Evolutionary conservation across 1,284 basidiomycete species (phyloP).

Genomic region (Puccinia novopanici): DNA sequence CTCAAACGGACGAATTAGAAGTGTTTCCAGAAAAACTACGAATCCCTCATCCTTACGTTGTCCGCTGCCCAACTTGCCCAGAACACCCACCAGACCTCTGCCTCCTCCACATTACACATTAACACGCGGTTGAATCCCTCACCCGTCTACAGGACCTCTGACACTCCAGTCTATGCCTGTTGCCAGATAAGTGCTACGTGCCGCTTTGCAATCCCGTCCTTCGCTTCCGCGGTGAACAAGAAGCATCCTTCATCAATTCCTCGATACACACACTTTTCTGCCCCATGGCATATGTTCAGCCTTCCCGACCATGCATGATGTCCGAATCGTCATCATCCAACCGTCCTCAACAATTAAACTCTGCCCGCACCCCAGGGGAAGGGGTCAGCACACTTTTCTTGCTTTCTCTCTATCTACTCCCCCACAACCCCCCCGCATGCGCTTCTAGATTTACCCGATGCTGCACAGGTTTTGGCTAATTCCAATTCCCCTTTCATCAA

Average conservation of each 20-base stretch:
- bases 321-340: slow-evolving; percentile 8
- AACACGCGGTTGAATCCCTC: too few relatives aligned
- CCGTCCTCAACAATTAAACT: slow-evolving; percentile 22
- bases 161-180: background rate
- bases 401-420: too few relatives aligned
- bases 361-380: slow-evolving; percentile 41
- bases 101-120: background rate
- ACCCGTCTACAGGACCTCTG: background rate
- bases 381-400: slow-evolving; percentile 20
- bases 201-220: background rate
- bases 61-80: background rate
- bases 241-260: background rate
- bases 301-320: slow-evolving; percentile 1
- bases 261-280: background rate
- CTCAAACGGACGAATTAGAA: background rate
- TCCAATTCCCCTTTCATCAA: background rate
- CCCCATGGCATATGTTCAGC: slow-evolving; percentile 3
- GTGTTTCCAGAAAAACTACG: slow-evolving; percentile 1
- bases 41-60: background rate
- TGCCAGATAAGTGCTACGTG: background rate
- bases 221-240: background rate
- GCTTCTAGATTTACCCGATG: background rate
- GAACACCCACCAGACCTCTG: background rate
- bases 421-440: background rate
- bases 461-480: background rate